phyloP scores from a whole-genome alignment of 768 basidiomycete genomes.

The Phanerochaete carnosa region DNA sequence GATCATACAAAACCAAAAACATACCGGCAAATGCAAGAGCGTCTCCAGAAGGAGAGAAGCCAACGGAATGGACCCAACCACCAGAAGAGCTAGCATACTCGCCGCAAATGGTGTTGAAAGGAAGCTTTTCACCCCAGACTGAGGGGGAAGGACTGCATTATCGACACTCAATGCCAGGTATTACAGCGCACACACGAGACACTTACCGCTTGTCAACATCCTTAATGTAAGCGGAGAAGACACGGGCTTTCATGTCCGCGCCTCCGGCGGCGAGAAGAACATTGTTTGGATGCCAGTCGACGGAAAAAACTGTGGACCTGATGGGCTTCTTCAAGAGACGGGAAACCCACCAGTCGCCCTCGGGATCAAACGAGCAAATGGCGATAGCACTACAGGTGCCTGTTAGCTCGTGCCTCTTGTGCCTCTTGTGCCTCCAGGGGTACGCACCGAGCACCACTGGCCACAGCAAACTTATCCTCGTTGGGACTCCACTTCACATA shows the following conservation, averaged over 20 bases:
- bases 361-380: slow-evolving; percentile 94
- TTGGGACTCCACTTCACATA: slow-evolving; percentile 94
- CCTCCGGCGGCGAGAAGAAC: slow-evolving; percentile 96
- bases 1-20: slow-evolving; percentile 29
- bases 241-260: slow-evolving; percentile 96
- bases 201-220: slow-evolving; percentile 89
- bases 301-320: slow-evolving; percentile 85
- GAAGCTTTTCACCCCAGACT: slow-evolving; percentile 97
- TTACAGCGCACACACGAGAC: slow-evolving; percentile 3
- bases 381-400: slow-evolving; percentile 72
- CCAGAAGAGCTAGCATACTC: slow-evolving; percentile 88
- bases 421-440: background rate
- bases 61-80: slow-evolving; percentile 96
- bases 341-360: slow-evolving; percentile 99
- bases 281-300: slow-evolving; percentile 99
- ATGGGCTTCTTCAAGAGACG: slow-evolving; percentile 98
- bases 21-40: slow-evolving; percentile 88
- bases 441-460: slow-evolving; percentile 85
- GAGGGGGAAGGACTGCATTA: slow-evolving; percentile 71
- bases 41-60: slow-evolving; percentile 97
- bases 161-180: background rate
- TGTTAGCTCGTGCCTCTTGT: background rate
- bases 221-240: slow-evolving; percentile 98
- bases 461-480: slow-evolving; percentile 98
- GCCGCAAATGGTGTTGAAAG: slow-evolving; percentile 96